Evolutionary conservation across 176 grass and related monocot species (phyloP).

Genomic region (Bolboschoenus planiculmis): DNA sequence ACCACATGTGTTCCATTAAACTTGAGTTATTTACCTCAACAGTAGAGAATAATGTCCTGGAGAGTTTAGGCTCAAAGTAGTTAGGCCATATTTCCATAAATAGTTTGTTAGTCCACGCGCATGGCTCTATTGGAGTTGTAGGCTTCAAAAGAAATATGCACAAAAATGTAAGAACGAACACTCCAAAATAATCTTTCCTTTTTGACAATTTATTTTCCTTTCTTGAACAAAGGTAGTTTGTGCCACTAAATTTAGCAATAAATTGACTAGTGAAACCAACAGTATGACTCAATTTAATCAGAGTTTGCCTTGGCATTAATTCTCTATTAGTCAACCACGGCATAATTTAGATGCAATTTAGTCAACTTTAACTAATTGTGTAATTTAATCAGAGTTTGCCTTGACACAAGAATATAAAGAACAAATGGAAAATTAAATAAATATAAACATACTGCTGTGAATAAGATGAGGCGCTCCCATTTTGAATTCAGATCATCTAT

Average conservation of each 20-base stretch:
- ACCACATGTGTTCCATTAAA: not conserved
- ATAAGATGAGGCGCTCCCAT: slow-evolving; percentile 91
- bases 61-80: slow-evolving; percentile 92
- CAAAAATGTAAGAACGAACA: slow-evolving; percentile 11
- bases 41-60: slow-evolving; percentile 54
- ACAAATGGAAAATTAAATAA: not conserved
- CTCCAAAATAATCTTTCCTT: not conserved
- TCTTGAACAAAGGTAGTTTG: not conserved
- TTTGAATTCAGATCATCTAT: slow-evolving; percentile 87
- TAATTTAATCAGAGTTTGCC: not conserved
- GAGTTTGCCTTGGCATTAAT: not conserved
- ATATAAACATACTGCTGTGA: slow-evolving; percentile 63
- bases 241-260: not conserved
- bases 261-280: not conserved
- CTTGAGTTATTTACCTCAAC: slow-evolving; percentile 66
- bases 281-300: not conserved
- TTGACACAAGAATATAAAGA: not conserved
- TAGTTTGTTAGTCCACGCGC: slow-evolving; percentile 84
- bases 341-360: not conserved
- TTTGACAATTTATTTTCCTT: not conserved
- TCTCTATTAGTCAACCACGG: not conserved
- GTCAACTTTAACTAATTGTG: not conserved
- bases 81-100: slow-evolving; percentile 89
- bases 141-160: slow-evolving; percentile 41
- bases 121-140: slow-evolving; percentile 75